Evolutionary conservation across 2,329 filamentous ascomycete species (phyloP).

Genomic region (Pestalotiopsis sp.): DNA sequence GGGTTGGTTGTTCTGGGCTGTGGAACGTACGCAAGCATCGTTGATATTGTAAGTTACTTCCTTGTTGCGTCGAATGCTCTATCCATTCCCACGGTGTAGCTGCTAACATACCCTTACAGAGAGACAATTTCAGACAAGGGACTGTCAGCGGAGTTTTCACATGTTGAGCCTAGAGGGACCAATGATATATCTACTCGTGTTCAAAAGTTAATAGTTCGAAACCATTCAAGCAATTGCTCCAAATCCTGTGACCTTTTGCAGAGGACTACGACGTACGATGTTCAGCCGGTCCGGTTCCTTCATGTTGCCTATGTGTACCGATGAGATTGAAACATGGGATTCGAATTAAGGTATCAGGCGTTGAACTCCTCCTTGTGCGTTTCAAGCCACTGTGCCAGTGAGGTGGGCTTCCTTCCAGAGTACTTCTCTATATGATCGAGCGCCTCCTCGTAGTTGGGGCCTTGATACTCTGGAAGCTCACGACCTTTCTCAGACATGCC

Average conservation of each 20-base stretch:
- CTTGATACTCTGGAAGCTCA: neutral
- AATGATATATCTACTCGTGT: too few relatives aligned
- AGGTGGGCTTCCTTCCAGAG: neutral
- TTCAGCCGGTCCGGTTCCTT: too few relatives aligned
- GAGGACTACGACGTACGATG: too few relatives aligned
- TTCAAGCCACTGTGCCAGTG: neutral
- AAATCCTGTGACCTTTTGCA: too few relatives aligned
- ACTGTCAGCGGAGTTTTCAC: constrained; percentile 8
- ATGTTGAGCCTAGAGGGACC: neutral
- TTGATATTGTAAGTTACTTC: constrained; percentile 33
- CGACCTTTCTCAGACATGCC: neutral
- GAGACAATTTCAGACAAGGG: constrained; percentile 1
- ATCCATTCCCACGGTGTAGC: neutral
- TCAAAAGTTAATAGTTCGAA: too few relatives aligned
- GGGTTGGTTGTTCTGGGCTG: constrained; percentile 32
- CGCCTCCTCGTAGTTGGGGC: neutral
- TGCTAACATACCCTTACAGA: neutral
- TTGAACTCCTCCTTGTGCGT: neutral
- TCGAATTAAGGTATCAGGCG: neutral
- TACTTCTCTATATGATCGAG: neutral
- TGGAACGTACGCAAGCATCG: constrained; percentile 34
- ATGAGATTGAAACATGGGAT: too few relatives aligned
- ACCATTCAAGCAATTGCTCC: too few relatives aligned
- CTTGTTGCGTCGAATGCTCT: neutral
- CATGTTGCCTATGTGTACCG: too few relatives aligned